Percentiles rank a stretch among this genome's conserved stretches.
phyloP scores from a whole-genome alignment of 2,329 filamentous ascomycete species.

The Cordyceps javanica region DNA sequence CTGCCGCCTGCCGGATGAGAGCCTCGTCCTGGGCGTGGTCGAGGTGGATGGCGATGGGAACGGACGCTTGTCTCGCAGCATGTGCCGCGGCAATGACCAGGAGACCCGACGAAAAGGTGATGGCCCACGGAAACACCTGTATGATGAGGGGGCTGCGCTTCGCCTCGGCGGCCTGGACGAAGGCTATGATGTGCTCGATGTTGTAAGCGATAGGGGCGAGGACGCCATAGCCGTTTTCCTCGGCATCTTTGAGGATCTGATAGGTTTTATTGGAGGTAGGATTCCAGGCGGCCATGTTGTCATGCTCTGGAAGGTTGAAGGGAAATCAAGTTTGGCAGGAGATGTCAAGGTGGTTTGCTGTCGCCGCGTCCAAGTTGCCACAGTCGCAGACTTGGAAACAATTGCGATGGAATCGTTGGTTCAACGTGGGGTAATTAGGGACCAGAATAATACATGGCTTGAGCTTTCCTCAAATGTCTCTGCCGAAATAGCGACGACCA shows the following conservation, averaged over 20 bases:
- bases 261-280: constrained; percentile 20
- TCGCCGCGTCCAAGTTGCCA: background rate
- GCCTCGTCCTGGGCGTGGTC: constrained; percentile 60
- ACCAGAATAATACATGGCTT: too few relatives aligned
- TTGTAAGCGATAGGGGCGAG: constrained; percentile 55
- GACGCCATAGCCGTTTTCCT: constrained; percentile 47
- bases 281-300: constrained; percentile 18
- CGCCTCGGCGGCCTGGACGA: constrained; percentile 60
- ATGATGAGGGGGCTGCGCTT: constrained; percentile 62
- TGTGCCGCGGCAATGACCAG: constrained; percentile 48
- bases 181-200: constrained; percentile 63
- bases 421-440: too few relatives aligned
- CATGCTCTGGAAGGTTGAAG: background rate
- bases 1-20: constrained; percentile 50
- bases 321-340: background rate
- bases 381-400: too few relatives aligned
- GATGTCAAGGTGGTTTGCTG: background rate
- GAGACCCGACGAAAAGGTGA: constrained; percentile 52
- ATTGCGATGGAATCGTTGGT: too few relatives aligned
- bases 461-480: too few relatives aligned
- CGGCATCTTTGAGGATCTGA: constrained; percentile 46
- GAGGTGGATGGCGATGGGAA: constrained; percentile 58
- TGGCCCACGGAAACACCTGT: constrained; percentile 66
- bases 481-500: too few relatives aligned
- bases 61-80: constrained; percentile 47